A percentile compares a stretch with the other conserved stretches of the same genome.
These are phyloP conservation scores for Trypanosoma scelopori DNA, from an alignment of 208 protist species.

Conservation along the genomic window DNA sequence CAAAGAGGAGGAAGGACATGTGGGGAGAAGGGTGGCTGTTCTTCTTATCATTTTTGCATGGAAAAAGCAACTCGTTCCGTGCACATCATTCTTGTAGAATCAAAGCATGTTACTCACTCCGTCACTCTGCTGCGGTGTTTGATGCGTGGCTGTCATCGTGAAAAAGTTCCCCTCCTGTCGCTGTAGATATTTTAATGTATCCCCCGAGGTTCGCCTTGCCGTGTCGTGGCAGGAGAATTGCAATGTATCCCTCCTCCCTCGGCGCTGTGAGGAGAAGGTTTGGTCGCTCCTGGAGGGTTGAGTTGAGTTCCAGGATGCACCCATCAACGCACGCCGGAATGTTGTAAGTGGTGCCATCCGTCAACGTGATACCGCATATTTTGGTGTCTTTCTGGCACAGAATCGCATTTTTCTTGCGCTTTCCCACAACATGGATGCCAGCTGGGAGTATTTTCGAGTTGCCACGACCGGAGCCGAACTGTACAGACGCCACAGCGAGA, in stretches of 20 bases:
- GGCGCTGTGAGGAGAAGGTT: slow-evolving; percentile 57
- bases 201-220: slow-evolving; percentile 45
- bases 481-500: slow-evolving; percentile 23
- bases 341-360: slow-evolving; percentile 47
- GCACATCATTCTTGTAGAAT: too few relatives aligned
- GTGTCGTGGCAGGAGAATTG: slow-evolving; percentile 66
- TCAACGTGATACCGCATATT: slow-evolving; percentile 58
- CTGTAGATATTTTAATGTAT: slow-evolving; percentile 56
- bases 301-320: slow-evolving; percentile 83
- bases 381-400: slow-evolving; percentile 79
- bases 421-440: slow-evolving; percentile 68
- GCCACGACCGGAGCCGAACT: slow-evolving; percentile 46
- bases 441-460: slow-evolving; percentile 48
- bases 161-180: slow-evolving; percentile 64
- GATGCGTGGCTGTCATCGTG: slow-evolving; percentile 37
- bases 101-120: too few relatives aligned
- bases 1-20: slow-evolving; percentile 16
- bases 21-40: not conserved
- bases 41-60: slow-evolving; percentile 12
- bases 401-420: slow-evolving; percentile 85
- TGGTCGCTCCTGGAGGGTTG: slow-evolving; percentile 49
- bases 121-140: too few relatives aligned
- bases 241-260: slow-evolving; percentile 69
- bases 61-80: too few relatives aligned
- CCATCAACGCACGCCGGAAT: slow-evolving; percentile 79